Base-by-base conservation (phyloP, 2,329 filamentous ascomycete species). In the Cytospora mali region DNA sequence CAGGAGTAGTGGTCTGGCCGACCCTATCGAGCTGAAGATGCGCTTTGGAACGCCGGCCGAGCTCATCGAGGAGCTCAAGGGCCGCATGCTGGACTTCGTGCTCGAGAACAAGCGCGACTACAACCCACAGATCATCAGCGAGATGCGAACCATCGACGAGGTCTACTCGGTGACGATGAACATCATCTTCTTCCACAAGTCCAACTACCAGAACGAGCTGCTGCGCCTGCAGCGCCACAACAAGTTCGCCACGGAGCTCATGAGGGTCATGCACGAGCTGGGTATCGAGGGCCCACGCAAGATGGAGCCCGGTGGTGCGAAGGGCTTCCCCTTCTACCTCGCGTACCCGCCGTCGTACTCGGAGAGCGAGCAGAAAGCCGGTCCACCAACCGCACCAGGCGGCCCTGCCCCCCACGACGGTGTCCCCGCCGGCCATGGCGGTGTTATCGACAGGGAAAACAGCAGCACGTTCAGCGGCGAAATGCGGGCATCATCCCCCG, bases 121-220 rank as follows among this genome's bases (percentile, higher is more conserved):
- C 50, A 74, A 78, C 2, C 81, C 82, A 0, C 73, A 77, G 1
- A 81, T 89, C 18, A 81, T 87, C 5, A 83, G 88, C 50, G 86
- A 89, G 72, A 82, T 98, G 69, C 86, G 85, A 27, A 86, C 87
- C 10, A 88, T 98, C 57, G 87, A 88, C 27, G 89, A 97, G 69
- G 91, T 93, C 39, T 92, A 94, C 73, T 91, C 89, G 6, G 88
- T 96, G 71, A 93, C 88, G 4, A 84, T 97, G 71, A 97, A 97
- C 75, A 87, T 98, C 62, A 88, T 97, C 71, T 97, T 97, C 80
- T 97, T 97, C 81, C 96, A 97, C 84, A 97, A 97, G 76, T 92
- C 90, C 64, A 97, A 94, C 75, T 97, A 91, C 85, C 94, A 98
- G 74, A 97, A 97, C 73, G 94, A 98, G 73, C 81, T 96, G 51